These are phyloP conservation scores for Coniochaeta sp. DNA, from an alignment of 2,329 filamentous ascomycete species.

Conservation along the genomic window DNA sequence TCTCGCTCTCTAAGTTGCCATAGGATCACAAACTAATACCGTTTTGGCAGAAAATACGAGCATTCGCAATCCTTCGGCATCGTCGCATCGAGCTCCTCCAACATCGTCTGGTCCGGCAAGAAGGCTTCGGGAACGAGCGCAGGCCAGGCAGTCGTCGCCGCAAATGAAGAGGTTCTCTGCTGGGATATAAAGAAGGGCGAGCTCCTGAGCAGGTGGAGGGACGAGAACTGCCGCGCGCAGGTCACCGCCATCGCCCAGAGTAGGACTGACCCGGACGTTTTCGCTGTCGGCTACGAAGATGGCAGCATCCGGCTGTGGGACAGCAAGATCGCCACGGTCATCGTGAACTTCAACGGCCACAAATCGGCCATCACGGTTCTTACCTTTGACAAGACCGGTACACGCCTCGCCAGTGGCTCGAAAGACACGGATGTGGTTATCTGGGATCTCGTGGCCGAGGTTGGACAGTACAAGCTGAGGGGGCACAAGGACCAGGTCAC, in stretches of 20 bases:
- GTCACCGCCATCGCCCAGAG: slow-evolving; percentile 87
- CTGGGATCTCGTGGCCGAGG: slow-evolving; percentile 92
- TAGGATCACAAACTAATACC: slow-evolving; percentile 2
- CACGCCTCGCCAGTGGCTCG: slow-evolving; percentile 84
- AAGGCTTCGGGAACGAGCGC: slow-evolving; percentile 58
- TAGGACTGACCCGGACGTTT: slow-evolving; percentile 81
- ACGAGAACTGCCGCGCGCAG: slow-evolving; percentile 70
- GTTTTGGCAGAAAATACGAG: slow-evolving; percentile 74
- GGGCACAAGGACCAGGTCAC: slow-evolving; percentile 97
- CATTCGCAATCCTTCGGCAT: slow-evolving; percentile 88
- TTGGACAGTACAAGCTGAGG: slow-evolving; percentile 87
- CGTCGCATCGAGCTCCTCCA: slow-evolving; percentile 80
- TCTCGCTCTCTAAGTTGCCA: not conserved
- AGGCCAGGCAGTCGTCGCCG: slow-evolving; percentile 79
- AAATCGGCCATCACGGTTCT: slow-evolving; percentile 82
- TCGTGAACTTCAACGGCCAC: slow-evolving; percentile 98
- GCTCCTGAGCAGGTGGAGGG: slow-evolving; percentile 75
- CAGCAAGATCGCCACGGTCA: slow-evolving; percentile 77
- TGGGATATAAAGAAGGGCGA: slow-evolving; percentile 99
- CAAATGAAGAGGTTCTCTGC: slow-evolving; percentile 88
- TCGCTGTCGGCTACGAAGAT: slow-evolving; percentile 92
- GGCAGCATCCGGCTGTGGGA: slow-evolving; percentile 96
- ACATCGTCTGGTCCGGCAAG: slow-evolving; percentile 74
- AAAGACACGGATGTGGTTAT: slow-evolving; percentile 93
- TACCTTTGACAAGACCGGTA: slow-evolving; percentile 78